Base-by-base conservation (phyloP, 2,329 filamentous ascomycete species). In the Nemania sp. region DNA sequence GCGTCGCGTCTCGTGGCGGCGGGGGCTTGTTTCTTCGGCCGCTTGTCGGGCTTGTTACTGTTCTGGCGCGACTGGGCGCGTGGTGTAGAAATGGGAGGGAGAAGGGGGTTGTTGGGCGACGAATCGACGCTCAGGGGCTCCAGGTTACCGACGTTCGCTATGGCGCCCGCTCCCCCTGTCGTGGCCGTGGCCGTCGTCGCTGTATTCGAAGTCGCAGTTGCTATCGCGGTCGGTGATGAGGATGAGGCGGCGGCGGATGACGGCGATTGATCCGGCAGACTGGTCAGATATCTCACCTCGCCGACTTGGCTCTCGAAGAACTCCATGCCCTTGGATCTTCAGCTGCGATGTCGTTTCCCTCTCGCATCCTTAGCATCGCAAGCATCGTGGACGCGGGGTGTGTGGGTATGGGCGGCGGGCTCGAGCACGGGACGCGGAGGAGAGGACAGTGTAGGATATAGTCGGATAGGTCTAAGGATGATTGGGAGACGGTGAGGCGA, bases 241-340 rank as follows among this genome's bases (percentile, higher is more conserved):
- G 62, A 51, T 18, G 37, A 42, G 43, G 25, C 21, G 21, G 47
- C 40, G 15, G 60, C 40, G 29, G 60, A 57, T 21, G 63, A 60
- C 62, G 35, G 43, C 34, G 69, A 51, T n/a, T 68, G 62, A 32
- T 67, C 68, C 58, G 67, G 65, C 25, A 73, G 62, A 51, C 61
- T 69, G 52, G 71, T 71, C 59, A 74, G 64, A 65, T 72, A 73
- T 64, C 71, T 68, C 64, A 74, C 70, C 68, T 74, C 73, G 66
- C 71, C 71, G 34, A 74, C 72, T 64, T 74, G 73, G 54, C 67
- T 74, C 63, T 74, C 72, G 66, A 74, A 71, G 63, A 72, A 72
- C 60, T 73, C 71, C 71, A 73, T 73, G 50, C 57, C 67, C 56
- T 57, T 62, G 53, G 53, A 48, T 56, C 40, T 52, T 59, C 49